Base-by-base conservation (phyloP, 345 rosid species). In the Heritiera fomes region DNA sequence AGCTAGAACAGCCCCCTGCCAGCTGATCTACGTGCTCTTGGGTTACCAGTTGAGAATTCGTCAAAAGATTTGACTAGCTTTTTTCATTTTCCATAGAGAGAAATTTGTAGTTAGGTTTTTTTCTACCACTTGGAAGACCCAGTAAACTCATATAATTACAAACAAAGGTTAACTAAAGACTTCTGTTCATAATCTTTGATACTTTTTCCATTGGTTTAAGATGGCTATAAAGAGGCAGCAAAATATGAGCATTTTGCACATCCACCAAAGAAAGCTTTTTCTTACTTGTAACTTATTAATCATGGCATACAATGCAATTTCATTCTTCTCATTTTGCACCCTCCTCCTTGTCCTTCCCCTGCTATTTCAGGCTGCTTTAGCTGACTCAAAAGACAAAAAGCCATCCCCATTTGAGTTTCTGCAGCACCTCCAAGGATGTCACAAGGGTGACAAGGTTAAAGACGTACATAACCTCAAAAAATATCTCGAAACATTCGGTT, bases 361-460 rank as follows among this genome's bases (percentile, higher is more conserved):
- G 14, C 40, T 45, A 20, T 61, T 62, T 75, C 59, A 28, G 55
- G 45, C 23, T 43, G 78, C 11, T 61, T 75, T 61, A 15, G 69
- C 78, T 8, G 23, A 61, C 34, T 15, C 17, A 4, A 28, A 75
- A 60, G 41, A 75, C 69, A 20, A 75, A 43, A 75, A 30, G 8
- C 6, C 66, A 32, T 34, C 75, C 23, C 30, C 75, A 52, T 52
- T 52, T 18, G 10, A 53, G 9, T 72, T 52, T 34, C 62, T 72
- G 40, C 62, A 52, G 47, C 62, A 72, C 2, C 62, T 72, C n/a
- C 75, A 53, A 32, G 75, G 62, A 53, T 34, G 30, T 34, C 75
- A 53, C 7, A 72, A 72, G 17, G 75, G 62, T 0, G 46, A 72
- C 45, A 53, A 53, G 46, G 75, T 53, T 10, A 72, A 34, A 34